Base-by-base conservation (phyloP, 169 alveolate genomes). In the Cryptosporidium ubiquitum region DNA sequence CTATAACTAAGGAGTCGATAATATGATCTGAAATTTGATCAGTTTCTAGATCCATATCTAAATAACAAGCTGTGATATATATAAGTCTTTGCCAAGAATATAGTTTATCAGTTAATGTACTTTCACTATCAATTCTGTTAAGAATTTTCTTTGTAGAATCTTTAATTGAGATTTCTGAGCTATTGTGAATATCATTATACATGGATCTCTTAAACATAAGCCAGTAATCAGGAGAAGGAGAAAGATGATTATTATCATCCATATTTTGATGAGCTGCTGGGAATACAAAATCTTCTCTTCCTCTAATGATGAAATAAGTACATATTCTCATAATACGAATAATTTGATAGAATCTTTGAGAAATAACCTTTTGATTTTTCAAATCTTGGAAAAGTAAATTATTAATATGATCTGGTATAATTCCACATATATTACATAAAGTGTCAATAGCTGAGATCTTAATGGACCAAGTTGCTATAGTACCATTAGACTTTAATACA, bases 1-100 rank as follows among this genome's bases (percentile, higher is more conserved):
- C 37, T 18, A 35, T 55, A 37, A 14, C 55, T 1, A 14, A 7
- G 12, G 12, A 7, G 5, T 14, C 3, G 9, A 47, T 14, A 2
- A 14, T 0, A 26, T 35, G 31, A 31, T 20, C 52, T 2, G 26
- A 12, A 68, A 26, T 35, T 68, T 69, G 66, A 42, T 20, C 14
- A 6, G 3, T n/a, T 31, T 31, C 44, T 9, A 10, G 23, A 18
- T 66, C 73, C 73, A 20, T 12, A 10, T 66, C 55, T 6, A 37
- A 31, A 37, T 37, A 3, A 6, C 51, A 9, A 18, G 33, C 20
- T 40, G 42, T n/a, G 14, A 69, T 70, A 66, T 94, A 94, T 42
- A 94, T 71, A 49, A 94, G 91, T 68, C 95, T 86, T 71, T 94
- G 96, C 96, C 96, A 94, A 18, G 96, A 95, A 64, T 60, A 94